Evolutionary conservation across 208 protist genomes (phyloP).

Genomic region (Trypanosoma avium): DNA sequence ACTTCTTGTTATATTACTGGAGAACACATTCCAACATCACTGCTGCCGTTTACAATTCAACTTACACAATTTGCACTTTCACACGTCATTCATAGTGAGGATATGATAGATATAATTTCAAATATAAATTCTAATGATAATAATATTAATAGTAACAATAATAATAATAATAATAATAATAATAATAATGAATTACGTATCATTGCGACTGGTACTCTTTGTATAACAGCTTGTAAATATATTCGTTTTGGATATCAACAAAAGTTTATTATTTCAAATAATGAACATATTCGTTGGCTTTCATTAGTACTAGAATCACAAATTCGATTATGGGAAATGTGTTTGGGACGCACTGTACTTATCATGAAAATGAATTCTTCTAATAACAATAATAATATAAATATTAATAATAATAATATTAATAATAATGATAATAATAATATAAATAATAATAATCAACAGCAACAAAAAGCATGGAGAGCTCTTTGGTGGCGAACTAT

Average conservation of each 20-base stretch:
- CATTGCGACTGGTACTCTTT: constrained; percentile 10
- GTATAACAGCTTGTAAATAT: constrained; percentile 18
- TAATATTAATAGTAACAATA: not conserved
- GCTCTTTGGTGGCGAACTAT: constrained; percentile 12
- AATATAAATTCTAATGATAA: not conserved
- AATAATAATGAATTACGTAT: not conserved
- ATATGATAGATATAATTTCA: not conserved
- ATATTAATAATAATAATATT: not conserved
- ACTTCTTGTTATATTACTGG: constrained; percentile 9
- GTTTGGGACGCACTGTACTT: constrained; percentile 2
- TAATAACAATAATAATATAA: not conserved
- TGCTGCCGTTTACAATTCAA: constrained; percentile 12
- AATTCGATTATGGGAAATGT: not conserved
- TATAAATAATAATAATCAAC: not conserved
- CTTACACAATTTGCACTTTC: constrained; percentile 19
- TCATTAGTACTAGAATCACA: constrained; percentile 7
- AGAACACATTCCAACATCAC: not conserved
- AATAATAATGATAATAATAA: not conserved
- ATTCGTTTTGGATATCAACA: constrained; percentile 14
- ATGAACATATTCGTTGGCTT: constrained; percentile 17
- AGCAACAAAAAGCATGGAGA: not conserved
- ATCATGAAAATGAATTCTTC: not conserved
- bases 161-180: not conserved
- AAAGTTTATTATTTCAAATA: constrained; percentile 7
- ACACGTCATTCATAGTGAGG: not conserved